Percentiles rank a stretch among this genome's conserved stretches.
These are phyloP conservation scores for Pseudopithomyces maydicus DNA, from an alignment of 2,329 filamentous ascomycete genomes.

Conservation along the genomic window DNA sequence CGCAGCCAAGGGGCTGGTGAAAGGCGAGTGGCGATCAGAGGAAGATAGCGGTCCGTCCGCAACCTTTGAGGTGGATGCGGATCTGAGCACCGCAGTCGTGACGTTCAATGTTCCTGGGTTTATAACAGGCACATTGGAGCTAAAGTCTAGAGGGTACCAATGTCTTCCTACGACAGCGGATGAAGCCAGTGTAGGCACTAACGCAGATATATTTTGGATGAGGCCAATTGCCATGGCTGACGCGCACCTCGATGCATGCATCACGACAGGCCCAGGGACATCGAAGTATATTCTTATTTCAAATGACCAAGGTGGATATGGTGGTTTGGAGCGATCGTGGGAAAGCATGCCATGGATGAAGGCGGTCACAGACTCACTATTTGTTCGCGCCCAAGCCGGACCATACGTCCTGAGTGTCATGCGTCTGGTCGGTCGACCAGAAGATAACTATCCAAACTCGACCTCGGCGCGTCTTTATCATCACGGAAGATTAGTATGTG, in stretches of 20 bases:
- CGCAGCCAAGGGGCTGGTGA: background rate
- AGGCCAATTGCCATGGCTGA: slow-evolving; percentile 5
- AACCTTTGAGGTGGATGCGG: slow-evolving; percentile 7
- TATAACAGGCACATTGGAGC: slow-evolving; percentile 6
- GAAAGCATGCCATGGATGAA: slow-evolving; percentile 6
- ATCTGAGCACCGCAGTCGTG: slow-evolving; percentile 5
- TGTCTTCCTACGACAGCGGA: slow-evolving; percentile 3
- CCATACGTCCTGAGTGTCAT: slow-evolving; percentile 10
- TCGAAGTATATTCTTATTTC: slow-evolving; percentile 6
- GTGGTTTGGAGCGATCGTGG: slow-evolving; percentile 9
- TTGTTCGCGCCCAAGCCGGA: slow-evolving; percentile 7
- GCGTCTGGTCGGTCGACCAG: slow-evolving; percentile 6
- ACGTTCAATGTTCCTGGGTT: slow-evolving; percentile 10
- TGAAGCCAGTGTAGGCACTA: slow-evolving; percentile 2
- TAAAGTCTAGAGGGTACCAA: slow-evolving; percentile 4
- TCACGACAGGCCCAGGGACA: background rate
- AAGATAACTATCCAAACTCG: slow-evolving; percentile 3
- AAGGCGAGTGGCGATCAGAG: slow-evolving; percentile 3
- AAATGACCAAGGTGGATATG: slow-evolving; percentile 5
- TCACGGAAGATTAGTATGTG: slow-evolving; percentile 7
- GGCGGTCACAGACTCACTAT: slow-evolving; percentile 9
- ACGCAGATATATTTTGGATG: slow-evolving; percentile 11
- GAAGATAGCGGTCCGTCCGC: slow-evolving; percentile 1
- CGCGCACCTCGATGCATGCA: slow-evolving; percentile 2
- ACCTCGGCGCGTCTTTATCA: slow-evolving; percentile 7